Conservation (phyloP, 108 stramenopile genomes). For the Cyclotella atomus region DNA sequence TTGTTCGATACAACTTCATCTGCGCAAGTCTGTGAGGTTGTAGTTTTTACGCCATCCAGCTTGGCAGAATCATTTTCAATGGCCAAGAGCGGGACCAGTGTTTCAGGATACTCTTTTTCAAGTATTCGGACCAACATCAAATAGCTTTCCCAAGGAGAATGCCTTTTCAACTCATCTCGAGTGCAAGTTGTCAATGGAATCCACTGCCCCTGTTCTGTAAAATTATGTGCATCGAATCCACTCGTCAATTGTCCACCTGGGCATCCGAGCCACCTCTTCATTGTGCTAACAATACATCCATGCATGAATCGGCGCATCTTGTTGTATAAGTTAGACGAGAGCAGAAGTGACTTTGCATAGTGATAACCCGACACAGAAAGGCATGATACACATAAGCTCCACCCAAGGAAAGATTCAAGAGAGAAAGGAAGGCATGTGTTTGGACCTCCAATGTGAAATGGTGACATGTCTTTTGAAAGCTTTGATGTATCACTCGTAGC, state of each 20-base stretch:
- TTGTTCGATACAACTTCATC: background rate
- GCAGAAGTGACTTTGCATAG: slow-evolving; percentile 29
- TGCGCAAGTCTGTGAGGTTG: background rate
- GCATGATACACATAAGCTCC: slow-evolving; percentile 52
- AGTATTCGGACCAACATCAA: slow-evolving; percentile 29
- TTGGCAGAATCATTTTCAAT: background rate
- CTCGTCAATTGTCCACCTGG: background rate
- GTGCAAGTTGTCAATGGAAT: slow-evolving; percentile 50
- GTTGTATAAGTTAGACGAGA: slow-evolving; percentile 12
- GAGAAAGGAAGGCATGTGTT: slow-evolving; percentile 34
- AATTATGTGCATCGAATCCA: background rate
- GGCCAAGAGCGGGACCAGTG: slow-evolving; percentile 5
- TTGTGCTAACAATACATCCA: background rate
- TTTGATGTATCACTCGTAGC: background rate
- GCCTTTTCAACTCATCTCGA: slow-evolving; percentile 34
- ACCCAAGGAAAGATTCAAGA: slow-evolving; percentile 45
- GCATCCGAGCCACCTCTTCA: background rate
- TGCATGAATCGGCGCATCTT: background rate
- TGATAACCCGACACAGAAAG: slow-evolving; percentile 51
- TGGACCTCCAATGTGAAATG: slow-evolving; percentile 46
- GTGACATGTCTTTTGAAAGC: background rate
- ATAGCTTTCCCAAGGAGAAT: slow-evolving; percentile 45
- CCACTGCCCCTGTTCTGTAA: slow-evolving; percentile 17
- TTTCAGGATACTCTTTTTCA: slow-evolving; percentile 33
- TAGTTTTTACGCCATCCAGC: background rate